Percentiles rank a stretch among this genome's conserved stretches.
These are phyloP conservation scores for Termitomyces sp. DNA, from an alignment of 768 basidiomycete genomes.

Conservation along the genomic window DNA sequence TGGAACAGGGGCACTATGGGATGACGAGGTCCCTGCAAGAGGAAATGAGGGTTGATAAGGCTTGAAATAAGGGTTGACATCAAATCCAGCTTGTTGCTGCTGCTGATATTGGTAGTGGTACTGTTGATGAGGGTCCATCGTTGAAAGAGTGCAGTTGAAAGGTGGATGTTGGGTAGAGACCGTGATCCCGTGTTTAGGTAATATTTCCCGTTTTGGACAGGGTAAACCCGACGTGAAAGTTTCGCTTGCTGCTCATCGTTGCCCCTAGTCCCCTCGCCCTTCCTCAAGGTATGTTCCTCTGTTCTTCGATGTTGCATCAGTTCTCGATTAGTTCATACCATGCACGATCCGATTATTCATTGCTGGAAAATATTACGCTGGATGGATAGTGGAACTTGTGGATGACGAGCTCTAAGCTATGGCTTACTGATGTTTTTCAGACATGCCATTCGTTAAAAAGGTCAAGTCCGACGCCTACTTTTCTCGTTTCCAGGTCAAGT, in stretches of 20 bases:
- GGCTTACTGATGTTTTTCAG: constrained; percentile 20
- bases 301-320: background rate
- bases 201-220: constrained; percentile 15
- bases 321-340: background rate
- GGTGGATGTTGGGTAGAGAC: too few relatives aligned
- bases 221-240: background rate
- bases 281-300: constrained; percentile 36
- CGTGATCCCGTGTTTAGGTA: constrained; percentile 20
- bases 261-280: constrained; percentile 24
- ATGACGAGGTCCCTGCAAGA: constrained; percentile 56
- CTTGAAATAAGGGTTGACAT: constrained; percentile 79
- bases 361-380: constrained; percentile 11
- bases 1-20: constrained; percentile 74
- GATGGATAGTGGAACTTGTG: constrained; percentile 23
- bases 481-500: constrained; percentile 98
- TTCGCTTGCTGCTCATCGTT: constrained; percentile 18
- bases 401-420: constrained; percentile 26
- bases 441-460: constrained; percentile 96
- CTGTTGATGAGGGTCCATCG: constrained; percentile 42
- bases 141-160: background rate
- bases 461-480: constrained; percentile 97
- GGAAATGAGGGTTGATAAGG: constrained; percentile 73
- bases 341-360: background rate
- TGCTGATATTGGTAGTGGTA: constrained; percentile 47
- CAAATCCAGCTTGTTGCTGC: constrained; percentile 47